Conservation (phyloP, 2,329 filamentous ascomycete genomes). For the Ophiostoma triangulosporum region DNA sequence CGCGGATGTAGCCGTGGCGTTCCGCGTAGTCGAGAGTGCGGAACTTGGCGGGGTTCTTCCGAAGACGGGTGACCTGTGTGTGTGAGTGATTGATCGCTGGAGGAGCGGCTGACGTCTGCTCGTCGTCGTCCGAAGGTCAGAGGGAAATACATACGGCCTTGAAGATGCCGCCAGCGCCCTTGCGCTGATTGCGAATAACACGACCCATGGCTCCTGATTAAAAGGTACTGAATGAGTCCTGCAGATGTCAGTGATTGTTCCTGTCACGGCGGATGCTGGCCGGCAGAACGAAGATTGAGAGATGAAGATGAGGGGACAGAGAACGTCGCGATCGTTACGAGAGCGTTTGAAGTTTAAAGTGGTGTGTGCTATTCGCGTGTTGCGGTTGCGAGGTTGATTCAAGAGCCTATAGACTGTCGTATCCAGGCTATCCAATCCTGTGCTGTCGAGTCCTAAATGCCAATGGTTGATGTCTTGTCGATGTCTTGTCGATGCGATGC, state of each 20-base stretch:
- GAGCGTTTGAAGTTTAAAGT: background rate
- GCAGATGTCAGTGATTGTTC: background rate
- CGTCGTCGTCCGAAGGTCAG: background rate
- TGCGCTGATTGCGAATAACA: conserved; percentile 50
- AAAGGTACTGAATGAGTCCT: conserved; percentile 8
- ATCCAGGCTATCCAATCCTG: background rate
- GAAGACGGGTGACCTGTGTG: conserved; percentile 66
- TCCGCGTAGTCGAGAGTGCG: conserved; percentile 92
- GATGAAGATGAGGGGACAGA: too few relatives aligned
- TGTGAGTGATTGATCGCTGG: background rate
- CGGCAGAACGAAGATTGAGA: background rate
- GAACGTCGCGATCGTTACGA: background rate
- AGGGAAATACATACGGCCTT: conserved; percentile 20
- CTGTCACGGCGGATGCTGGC: background rate
- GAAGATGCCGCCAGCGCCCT: conserved; percentile 46
- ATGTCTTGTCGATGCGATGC: background rate
- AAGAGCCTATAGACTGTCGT: too few relatives aligned
- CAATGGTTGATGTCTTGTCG: background rate
- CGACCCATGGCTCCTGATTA: conserved; percentile 15
- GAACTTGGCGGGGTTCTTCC: conserved; percentile 90
- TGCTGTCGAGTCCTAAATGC: background rate
- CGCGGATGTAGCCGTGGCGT: conserved; percentile 93
- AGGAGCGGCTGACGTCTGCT: background rate
- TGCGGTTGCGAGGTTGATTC: too few relatives aligned
- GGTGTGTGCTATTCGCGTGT: background rate